Evolutionary conservation across 2,329 filamentous ascomycete genomes (phyloP).

Genomic region (Chaetomiaceae sp.): DNA sequence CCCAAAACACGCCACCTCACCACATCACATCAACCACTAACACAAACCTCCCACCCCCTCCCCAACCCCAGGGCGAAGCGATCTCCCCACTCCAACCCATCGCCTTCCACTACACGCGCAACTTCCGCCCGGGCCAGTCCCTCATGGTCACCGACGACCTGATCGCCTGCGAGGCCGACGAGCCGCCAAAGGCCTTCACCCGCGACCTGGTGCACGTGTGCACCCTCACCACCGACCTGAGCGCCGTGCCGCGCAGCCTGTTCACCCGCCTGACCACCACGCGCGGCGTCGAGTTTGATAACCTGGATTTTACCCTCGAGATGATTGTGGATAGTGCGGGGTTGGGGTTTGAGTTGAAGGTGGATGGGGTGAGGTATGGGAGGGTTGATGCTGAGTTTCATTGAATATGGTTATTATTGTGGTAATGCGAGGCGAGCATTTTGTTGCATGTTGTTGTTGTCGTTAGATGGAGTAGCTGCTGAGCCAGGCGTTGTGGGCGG

Average conservation of each 20-base stretch:
- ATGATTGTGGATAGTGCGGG: slow-evolving; percentile 78
- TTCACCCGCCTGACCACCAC: slow-evolving; percentile 76
- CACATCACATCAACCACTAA: background rate
- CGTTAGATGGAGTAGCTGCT: background rate
- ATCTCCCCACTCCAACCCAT: slow-evolving; percentile 70
- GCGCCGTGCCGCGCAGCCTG: slow-evolving; percentile 65
- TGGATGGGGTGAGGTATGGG: slow-evolving; percentile 72
- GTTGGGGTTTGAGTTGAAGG: slow-evolving; percentile 71
- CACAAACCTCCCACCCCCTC: background rate
- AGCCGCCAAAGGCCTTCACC: slow-evolving; percentile 56
- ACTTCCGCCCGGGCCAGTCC: slow-evolving; percentile 74
- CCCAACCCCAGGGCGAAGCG: slow-evolving; percentile 56
- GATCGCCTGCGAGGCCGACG: slow-evolving; percentile 68
- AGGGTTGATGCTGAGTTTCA: slow-evolving; percentile 75
- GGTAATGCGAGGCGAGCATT: too few relatives aligned
- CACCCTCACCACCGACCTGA: slow-evolving; percentile 74
- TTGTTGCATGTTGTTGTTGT: too few relatives aligned
- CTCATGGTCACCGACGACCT: slow-evolving; percentile 75
- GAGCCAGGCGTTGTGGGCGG: too few relatives aligned
- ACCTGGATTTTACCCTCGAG: slow-evolving; percentile 75
- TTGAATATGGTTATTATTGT: too few relatives aligned
- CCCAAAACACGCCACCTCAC: background rate
- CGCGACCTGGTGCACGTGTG: slow-evolving; percentile 66
- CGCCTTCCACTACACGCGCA: slow-evolving; percentile 80
- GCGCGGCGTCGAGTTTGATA: slow-evolving; percentile 74